Evolutionary conservation across 805 yeast species (phyloP).

Genomic region (Blastobotrys parvus): DNA sequence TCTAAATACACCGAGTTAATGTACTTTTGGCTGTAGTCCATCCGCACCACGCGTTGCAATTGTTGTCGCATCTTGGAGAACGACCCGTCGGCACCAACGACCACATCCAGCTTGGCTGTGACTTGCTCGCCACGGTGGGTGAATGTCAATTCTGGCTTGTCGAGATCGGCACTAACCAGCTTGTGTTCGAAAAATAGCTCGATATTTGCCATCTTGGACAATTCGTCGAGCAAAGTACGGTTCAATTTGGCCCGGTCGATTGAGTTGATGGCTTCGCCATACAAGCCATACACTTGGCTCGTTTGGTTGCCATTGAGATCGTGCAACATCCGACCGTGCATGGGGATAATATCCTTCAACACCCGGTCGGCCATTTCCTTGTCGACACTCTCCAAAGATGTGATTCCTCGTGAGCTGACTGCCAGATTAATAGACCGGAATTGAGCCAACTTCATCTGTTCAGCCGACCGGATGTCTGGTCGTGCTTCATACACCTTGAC

Average conservation of each 20-base stretch:
- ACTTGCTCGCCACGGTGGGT: conserved; percentile 10
- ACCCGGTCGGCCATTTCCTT: conserved; percentile 47
- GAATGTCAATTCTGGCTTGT: conserved; percentile 19
- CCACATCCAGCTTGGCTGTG: conserved; percentile 40
- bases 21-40: conserved; percentile 68
- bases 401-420: conserved; percentile 75
- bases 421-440: conserved; percentile 72
- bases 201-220: conserved; percentile 41
- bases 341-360: conserved; percentile 60
- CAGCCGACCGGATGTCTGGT: conserved; percentile 48
- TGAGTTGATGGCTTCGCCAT: conserved; percentile 78
- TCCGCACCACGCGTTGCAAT: conserved; percentile 54
- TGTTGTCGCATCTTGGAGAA: conserved; percentile 65
- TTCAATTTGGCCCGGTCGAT: conserved; percentile 72
- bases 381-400: conserved; percentile 58
- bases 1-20: conserved; percentile 82
- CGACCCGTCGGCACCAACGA: conserved; percentile 84
- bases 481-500: conserved; percentile 71
- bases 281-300: conserved; percentile 68
- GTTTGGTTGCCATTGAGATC: conserved; percentile 52
- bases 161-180: conserved; percentile 37
- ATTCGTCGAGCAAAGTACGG: conserved; percentile 53
- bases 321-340: conserved; percentile 89
- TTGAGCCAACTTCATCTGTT: conserved; percentile 15
- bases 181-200: conserved; percentile 48